These are phyloP conservation scores for Aspergillus brunneoviolaceus DNA, from an alignment of 2,329 filamentous ascomycete genomes.

Conservation along the genomic window DNA sequence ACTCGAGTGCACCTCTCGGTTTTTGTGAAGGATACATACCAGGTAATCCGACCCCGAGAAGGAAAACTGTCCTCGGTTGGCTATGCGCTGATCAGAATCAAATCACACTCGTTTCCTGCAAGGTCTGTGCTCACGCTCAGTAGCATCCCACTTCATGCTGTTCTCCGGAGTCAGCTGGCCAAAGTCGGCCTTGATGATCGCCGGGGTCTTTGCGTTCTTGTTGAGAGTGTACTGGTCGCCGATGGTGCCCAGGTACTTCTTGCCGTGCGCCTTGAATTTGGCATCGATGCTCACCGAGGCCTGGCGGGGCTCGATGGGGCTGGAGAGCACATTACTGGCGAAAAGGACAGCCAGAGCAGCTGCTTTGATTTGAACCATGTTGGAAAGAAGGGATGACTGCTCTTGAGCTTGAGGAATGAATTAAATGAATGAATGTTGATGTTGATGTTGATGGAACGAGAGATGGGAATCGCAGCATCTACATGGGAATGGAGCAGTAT, in stretches of 20 bases:
- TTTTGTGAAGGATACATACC: slow-evolving; percentile 31
- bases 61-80: slow-evolving; percentile 54
- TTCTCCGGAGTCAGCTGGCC: slow-evolving; percentile 65
- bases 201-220: slow-evolving; percentile 24
- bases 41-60: slow-evolving; percentile 56
- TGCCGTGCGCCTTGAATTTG: background rate
- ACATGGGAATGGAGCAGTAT: background rate
- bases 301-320: background rate
- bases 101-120: background rate
- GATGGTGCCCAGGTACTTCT: background rate
- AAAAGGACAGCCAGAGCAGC: slow-evolving; percentile 1
- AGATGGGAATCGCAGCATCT: background rate
- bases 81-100: slow-evolving; percentile 7
- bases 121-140: slow-evolving; percentile 46
- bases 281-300: background rate
- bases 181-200: slow-evolving; percentile 61
- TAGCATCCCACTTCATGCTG: slow-evolving; percentile 63
- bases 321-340: background rate
- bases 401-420: background rate
- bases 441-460: background rate
- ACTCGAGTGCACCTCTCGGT: background rate
- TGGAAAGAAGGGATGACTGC: background rate
- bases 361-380: background rate
- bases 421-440: background rate
- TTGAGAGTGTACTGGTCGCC: background rate